Percentiles rank a stretch among this genome's conserved stretches.
Evolutionary conservation across 2,329 filamentous ascomycete genomes (phyloP).

Genomic region (Talaromyces pinophilus): DNA sequence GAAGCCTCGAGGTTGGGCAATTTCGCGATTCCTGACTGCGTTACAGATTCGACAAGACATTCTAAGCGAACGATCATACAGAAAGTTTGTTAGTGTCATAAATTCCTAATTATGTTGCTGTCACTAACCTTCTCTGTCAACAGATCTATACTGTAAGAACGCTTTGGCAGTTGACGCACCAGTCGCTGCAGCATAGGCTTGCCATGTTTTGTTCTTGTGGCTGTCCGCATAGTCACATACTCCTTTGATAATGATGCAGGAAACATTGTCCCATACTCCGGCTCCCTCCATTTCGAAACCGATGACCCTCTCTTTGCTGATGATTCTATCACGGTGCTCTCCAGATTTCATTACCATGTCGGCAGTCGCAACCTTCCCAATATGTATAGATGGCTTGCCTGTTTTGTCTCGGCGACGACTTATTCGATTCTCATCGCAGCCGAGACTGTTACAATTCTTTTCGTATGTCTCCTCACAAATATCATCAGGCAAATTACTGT

Average conservation of each 20-base stretch:
- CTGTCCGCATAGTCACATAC: constrained; percentile 14
- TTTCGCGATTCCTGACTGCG: not conserved
- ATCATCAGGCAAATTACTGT: not conserved
- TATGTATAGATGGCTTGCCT: not conserved
- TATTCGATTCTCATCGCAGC: not conserved
- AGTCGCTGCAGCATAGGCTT: not conserved
- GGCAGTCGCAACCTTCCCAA: not conserved
- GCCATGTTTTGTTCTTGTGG: constrained; percentile 7
- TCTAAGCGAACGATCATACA: not conserved
- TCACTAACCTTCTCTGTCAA: not conserved
- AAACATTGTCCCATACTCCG: constrained; percentile 28
- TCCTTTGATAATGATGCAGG: constrained; percentile 1
- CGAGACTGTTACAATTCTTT: not conserved
- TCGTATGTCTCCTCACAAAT: not conserved
- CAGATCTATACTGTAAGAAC: constrained; percentile 3
- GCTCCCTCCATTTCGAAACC: constrained; percentile 36
- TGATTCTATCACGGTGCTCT: constrained; percentile 7
- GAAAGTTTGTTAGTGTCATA: not conserved
- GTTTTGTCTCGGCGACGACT: not conserved
- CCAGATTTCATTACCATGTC: constrained; percentile 17
- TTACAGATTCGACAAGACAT: not conserved
- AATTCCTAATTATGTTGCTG: not conserved
- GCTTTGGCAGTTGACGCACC: not conserved
- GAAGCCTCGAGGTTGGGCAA: not conserved
- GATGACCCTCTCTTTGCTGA: constrained; percentile 14